Evolutionary conservation across 1,284 basidiomycete species (phyloP).

Genomic region (Lignosus rhinocerotis): DNA sequence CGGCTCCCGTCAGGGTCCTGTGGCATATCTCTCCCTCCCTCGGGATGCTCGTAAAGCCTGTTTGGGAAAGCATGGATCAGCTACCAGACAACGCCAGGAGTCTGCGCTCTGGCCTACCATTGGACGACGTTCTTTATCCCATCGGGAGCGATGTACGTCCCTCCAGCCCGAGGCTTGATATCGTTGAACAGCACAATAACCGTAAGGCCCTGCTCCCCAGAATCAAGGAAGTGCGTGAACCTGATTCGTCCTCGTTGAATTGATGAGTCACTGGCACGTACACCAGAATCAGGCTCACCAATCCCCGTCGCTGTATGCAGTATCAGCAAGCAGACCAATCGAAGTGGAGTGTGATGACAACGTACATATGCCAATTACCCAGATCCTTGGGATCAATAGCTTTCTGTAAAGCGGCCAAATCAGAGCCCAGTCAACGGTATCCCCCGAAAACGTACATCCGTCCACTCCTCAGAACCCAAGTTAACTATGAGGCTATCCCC

Average conservation of each 20-base stretch:
- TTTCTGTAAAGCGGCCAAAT: conserved; percentile 14
- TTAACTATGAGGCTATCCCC: conserved; percentile 40
- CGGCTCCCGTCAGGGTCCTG: conserved; percentile 32
- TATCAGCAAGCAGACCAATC: not conserved
- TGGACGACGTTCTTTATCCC: conserved; percentile 36
- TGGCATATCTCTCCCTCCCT: conserved; percentile 26
- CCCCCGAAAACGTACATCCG: conserved; percentile 22
- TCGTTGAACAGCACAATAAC: conserved; percentile 39
- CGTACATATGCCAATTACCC: conserved; percentile 39
- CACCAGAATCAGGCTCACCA: conserved; percentile 20
- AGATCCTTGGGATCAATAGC: conserved; percentile 33
- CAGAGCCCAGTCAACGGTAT: not conserved
- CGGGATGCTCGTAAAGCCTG: conserved; percentile 33
- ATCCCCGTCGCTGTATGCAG: conserved; percentile 31
- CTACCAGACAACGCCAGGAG: not conserved
- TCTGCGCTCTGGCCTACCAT: conserved; percentile 24
- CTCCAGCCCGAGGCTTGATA: conserved; percentile 35
- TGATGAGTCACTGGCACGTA: not conserved
- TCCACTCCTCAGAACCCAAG: conserved; percentile 34
- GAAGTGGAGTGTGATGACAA: not conserved
- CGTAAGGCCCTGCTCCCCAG: conserved; percentile 38
- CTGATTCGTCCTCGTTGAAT: conserved; percentile 3
- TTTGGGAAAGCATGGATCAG: not conserved
- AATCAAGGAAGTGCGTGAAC: conserved; percentile 40
- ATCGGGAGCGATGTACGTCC: conserved; percentile 38